Evolutionary conservation across 1,139 yeast species (phyloP), one percentile per base, ranked within the genome.

Genomic region (Diutina ranongensis): DNA sequence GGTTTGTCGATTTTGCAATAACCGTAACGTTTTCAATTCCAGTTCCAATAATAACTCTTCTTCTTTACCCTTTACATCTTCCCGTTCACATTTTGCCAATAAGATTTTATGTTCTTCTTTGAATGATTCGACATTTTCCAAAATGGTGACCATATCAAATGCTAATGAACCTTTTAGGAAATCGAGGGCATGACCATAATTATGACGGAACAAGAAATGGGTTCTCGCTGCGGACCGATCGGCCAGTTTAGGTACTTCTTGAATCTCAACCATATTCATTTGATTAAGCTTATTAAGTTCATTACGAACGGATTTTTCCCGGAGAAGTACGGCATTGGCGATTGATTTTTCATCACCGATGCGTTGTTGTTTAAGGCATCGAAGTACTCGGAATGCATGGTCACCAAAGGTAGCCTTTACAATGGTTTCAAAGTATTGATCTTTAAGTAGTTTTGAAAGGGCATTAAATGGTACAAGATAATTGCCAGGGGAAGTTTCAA

Each of bases 211-310:
- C 44, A 92, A 72, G 57, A 79, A 92, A 44, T 83, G 83, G 1
- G 97, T 83, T 54, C 94, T 79, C 40, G 87, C 80, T 0, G 97
- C 96, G 2, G 95, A 92, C 52, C 98, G 73, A 60, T 89, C 97
- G 31, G 81, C 83, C 33, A 95, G 83, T 57, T 94, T 76, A 8
- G 98, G 97, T 31, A 92, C 84, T 64, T 94, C 98, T 61, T 92
- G 97, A 42, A 83, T 72, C 58, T 83, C 88, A 22, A 82, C 63
- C 16, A 80, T 69, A 53, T 81, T 80, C 53, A 76, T 70, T 45
- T 71, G 74, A 19, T 80, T 66, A 46, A 83, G 60, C 41, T 72
- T 71, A 47, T 78, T 73, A 35, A 82, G 61, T 46, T 80, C 76
- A 42, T 76, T 78, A 50, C 96, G 72, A 8, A 88, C 86, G 31